Conservation (phyloP, 345 rosid genomes). For the Murraya koenigii region DNA sequence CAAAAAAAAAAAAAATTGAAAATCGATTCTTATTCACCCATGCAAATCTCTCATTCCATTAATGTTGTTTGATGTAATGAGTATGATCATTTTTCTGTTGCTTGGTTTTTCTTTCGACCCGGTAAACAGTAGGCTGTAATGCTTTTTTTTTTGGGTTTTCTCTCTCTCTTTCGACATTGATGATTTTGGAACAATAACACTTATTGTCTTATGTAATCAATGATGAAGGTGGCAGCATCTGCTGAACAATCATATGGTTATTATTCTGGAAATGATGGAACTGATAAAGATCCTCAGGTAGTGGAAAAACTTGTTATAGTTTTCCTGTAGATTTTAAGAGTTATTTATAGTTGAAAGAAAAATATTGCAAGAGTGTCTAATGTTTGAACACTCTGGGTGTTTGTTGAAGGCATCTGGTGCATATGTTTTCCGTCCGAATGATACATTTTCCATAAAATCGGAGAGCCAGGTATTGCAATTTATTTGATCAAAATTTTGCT, state of each 20-base stretch:
- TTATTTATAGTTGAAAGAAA: slow-evolving; percentile 9
- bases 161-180: slow-evolving; percentile 6
- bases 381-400: slow-evolving; percentile 1
- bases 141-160: not conserved
- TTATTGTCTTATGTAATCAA: slow-evolving; percentile 13
- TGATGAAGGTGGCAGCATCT: slow-evolving; percentile 44
- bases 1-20: not conserved
- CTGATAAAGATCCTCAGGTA: slow-evolving; percentile 90
- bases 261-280: slow-evolving; percentile 87
- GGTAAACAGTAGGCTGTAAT: not conserved
- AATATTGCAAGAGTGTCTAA: not conserved
- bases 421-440: slow-evolving; percentile 89
- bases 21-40: not conserved
- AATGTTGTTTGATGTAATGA: not conserved
- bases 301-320: slow-evolving; percentile 3
- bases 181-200: slow-evolving; percentile 2
- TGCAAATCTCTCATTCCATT: not conserved
- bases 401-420: slow-evolving; percentile 87
- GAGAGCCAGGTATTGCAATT: slow-evolving; percentile 49
- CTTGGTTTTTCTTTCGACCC: not conserved
- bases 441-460: slow-evolving; percentile 40
- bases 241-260: slow-evolving; percentile 71
- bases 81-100: not conserved
- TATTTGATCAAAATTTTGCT: not conserved
- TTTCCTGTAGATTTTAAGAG: not conserved